Percentiles rank a stretch among this genome's conserved stretches.
phyloP scores from a whole-genome alignment of 2,329 filamentous ascomycete genomes.

The Claviceps purpurea region DNA sequence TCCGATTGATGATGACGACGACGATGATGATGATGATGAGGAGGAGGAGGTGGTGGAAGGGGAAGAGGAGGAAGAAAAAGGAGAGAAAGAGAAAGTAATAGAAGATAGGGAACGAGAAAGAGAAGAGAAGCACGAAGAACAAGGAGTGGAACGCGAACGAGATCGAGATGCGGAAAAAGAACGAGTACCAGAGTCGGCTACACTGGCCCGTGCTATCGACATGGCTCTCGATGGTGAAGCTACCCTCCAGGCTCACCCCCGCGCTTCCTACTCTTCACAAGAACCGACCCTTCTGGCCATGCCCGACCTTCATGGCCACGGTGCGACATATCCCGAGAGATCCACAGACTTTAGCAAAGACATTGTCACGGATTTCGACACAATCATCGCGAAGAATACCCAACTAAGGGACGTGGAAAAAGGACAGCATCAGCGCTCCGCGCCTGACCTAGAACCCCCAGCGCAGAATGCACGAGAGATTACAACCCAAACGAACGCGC shows the following conservation, averaged over 20 bases:
- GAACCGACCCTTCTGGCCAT: neutral
- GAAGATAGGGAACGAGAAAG: no score
- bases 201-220: neutral
- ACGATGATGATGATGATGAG: neutral
- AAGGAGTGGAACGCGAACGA: neutral
- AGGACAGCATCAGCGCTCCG: neutral
- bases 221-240: neutral
- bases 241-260: neutral
- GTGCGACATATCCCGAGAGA: neutral
- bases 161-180: no score
- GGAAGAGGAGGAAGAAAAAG: neutral
- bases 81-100: no score
- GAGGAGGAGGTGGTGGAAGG: neutral
- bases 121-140: neutral
- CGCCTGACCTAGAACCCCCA: neutral
- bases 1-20: conserved; percentile 21
- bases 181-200: neutral
- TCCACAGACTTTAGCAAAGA: neutral
- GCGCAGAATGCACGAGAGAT: neutral
- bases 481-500: neutral
- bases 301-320: neutral
- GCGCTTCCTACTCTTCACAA: neutral
- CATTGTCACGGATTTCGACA: neutral
- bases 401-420: neutral
- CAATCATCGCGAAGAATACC: neutral